Conservation (phyloP, 2,329 filamentous ascomycete genomes). For the Penicillium sp. region DNA sequence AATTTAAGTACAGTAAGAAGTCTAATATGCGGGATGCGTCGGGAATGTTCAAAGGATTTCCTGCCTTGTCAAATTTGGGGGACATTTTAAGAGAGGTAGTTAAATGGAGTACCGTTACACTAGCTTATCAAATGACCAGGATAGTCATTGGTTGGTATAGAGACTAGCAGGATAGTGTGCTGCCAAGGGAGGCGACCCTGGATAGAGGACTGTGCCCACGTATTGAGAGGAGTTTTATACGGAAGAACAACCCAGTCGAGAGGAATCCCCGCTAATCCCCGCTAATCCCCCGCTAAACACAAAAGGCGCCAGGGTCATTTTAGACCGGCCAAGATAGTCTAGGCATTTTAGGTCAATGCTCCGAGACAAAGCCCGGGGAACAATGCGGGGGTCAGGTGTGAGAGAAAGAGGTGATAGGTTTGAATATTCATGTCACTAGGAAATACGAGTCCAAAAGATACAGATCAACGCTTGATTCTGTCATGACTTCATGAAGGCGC, state of each 20-base stretch:
- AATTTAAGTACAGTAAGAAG: background rate
- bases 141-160: background rate
- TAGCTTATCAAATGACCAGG: background rate
- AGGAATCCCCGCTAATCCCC: background rate
- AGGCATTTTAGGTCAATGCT: slow-evolving; percentile 3
- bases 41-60: background rate
- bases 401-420: too few relatives aligned
- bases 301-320: background rate
- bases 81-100: background rate
- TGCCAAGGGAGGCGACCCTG: slow-evolving; percentile 1
- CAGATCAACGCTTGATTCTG: slow-evolving; percentile 14
- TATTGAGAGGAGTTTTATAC: background rate
- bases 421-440: too few relatives aligned
- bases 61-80: background rate
- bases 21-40: background rate
- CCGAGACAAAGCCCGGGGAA: slow-evolving; percentile 7
- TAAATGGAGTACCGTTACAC: background rate
- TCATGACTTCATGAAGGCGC: slow-evolving; percentile 14
- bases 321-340: background rate
- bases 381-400: slow-evolving; percentile 1
- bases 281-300: background rate
- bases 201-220: background rate
- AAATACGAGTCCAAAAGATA: background rate
- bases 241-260: background rate
- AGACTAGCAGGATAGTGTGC: background rate